Base-by-base conservation (phyloP, 1,284 basidiomycete species). In the Heterobasidion occidentale region DNA sequence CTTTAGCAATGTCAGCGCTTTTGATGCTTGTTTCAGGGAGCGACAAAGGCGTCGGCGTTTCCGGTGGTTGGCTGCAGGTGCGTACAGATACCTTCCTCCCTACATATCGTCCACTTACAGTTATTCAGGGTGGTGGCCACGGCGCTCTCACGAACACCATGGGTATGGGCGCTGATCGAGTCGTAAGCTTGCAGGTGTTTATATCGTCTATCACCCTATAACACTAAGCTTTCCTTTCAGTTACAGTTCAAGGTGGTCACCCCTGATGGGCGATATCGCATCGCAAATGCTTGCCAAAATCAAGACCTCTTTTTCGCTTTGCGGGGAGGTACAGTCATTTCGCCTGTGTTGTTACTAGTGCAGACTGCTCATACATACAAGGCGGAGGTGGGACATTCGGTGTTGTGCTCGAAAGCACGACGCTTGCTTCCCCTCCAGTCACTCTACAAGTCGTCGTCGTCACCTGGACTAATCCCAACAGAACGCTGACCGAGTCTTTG, bases 281-380 rank as follows among this genome's bases (percentile, higher is more conserved):
- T 63, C 9, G 71, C 67, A 33, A 72, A 70, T 58, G 61, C 61
- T 27, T 72, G 69, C 50, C 67, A 71, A 58, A 69, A 74, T 59
- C 38, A 59, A 11, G 72, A 74, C 53, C 63, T 74, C 9, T 73
- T 72, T 62, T 74, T 65, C 56, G 66, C 67, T n/a, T 58, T 68
- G 20, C 62, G 66, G 9, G 55, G 55, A 34, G 55, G 55, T 56
- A n/a, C 45, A 15, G 51, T 44, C 46, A 27, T 12, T 15, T 12
- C 38, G 3, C 27, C 14, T 3, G 36, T 42, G 33, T 17, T 19
- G 27, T 14, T 7, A 49, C 15, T 8, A 12, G 35, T n/a, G 7
- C 33, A n/a, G 7, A 35, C 50, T 8, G 19, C 6, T 19, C 27
- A 44, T 7, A 4, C 27, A 44, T 11, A 5, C 4, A 27, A 56